Conservation (phyloP, 306 rosid genomes). For the Acmispon strigosus region DNA sequence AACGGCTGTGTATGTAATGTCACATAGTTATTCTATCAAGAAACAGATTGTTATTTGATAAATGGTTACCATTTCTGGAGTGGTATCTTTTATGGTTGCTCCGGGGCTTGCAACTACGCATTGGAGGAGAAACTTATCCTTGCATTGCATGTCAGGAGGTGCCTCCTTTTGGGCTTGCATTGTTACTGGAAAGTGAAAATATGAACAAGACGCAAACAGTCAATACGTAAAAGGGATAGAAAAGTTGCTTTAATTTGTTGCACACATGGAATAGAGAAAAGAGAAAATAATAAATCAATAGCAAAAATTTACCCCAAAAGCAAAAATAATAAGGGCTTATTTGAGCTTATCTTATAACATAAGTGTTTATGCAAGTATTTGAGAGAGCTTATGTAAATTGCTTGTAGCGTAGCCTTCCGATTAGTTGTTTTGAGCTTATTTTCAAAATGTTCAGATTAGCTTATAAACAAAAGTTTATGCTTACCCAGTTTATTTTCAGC, state of each 20-base stretch:
- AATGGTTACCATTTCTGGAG: slow-evolving; percentile 63
- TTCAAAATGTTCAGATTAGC: no score
- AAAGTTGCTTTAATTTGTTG: background rate
- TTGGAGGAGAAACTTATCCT: slow-evolving; percentile 90
- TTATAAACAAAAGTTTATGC: no score
- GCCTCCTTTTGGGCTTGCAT: slow-evolving; percentile 93
- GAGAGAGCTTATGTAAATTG: no score
- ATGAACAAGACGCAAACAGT: background rate
- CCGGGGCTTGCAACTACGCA: slow-evolving; percentile 54
- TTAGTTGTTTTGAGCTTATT: no score
- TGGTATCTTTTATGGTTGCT: slow-evolving; percentile 52
- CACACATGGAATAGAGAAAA: background rate
- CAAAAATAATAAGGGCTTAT: no score
- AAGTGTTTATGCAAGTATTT: no score
- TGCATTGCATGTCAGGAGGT: slow-evolving; percentile 81
- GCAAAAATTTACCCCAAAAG: background rate
- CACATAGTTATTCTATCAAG: background rate
- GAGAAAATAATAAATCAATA: background rate
- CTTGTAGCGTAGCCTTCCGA: no score
- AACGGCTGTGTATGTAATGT: background rate
- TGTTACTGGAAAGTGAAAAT: slow-evolving; percentile 50
- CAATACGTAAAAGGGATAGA: background rate
- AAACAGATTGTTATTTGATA: background rate
- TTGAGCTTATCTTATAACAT: no score
- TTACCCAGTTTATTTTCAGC: no score